phyloP scores from a whole-genome alignment of 495 filamentous ascomycete genomes.

The Xylaria grammica region DNA sequence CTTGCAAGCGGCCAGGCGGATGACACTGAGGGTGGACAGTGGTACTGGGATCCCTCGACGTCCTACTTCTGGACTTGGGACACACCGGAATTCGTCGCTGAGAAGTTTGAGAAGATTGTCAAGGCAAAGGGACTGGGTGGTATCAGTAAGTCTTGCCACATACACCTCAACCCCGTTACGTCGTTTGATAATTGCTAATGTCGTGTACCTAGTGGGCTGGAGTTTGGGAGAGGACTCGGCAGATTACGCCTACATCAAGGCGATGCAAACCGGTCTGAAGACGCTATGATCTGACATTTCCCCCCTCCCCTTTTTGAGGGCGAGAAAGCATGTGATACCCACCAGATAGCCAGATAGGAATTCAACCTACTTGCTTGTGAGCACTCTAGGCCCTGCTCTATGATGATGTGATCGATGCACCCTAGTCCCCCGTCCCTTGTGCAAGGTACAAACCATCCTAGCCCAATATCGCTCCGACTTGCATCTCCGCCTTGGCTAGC shows the following conservation, averaged over 20 bases:
- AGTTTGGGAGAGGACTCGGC: slow-evolving; percentile 67
- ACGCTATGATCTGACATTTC: slow-evolving; percentile 20
- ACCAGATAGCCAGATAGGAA: neutral
- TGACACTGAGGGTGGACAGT: slow-evolving; percentile 59
- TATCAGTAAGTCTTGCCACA: slow-evolving; percentile 45
- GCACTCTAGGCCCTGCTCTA: neutral
- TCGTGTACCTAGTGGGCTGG: slow-evolving; percentile 53
- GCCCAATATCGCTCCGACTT: neutral
- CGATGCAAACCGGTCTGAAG: slow-evolving; percentile 55
- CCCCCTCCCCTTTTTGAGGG: neutral
- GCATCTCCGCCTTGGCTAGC: neutral
- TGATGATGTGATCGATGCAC: slow-evolving; percentile 10
- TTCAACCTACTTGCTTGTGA: neutral
- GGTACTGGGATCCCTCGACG: slow-evolving; percentile 61
- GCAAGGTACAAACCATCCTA: slow-evolving; percentile 2
- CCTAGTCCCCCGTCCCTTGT: neutral
- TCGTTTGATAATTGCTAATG: slow-evolving; percentile 14
- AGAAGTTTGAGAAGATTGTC: slow-evolving; percentile 68
- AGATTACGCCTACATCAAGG: slow-evolving; percentile 57
- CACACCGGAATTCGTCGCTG: slow-evolving; percentile 58
- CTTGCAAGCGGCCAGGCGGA: slow-evolving; percentile 51
- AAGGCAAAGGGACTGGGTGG: slow-evolving; percentile 60
- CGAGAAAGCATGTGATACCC: neutral
- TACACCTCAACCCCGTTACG: neutral
- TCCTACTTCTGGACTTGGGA: slow-evolving; percentile 74